Base-by-base conservation (phyloP, 1,284 basidiomycete species). In the Puccinia horiana region DNA sequence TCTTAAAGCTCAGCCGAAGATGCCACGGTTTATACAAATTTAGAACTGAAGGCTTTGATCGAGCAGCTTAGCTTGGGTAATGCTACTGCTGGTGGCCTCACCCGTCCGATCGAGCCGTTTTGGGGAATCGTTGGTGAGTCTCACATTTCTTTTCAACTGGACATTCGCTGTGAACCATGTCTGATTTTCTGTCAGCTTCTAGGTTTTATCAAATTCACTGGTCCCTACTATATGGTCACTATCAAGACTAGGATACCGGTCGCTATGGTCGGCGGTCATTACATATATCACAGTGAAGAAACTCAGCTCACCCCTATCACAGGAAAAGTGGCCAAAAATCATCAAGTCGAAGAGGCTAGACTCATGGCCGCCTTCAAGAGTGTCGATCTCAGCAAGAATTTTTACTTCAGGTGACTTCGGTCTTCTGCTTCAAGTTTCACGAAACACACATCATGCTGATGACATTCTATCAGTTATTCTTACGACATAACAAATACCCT, bases 341-440 rank as follows among this genome's bases (percentile, higher is more conserved):
- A 83, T 18, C 81, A 79, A 37, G 81, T 83, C 70, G 85, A 86
- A 42, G 85, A 86, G 58, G 82, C 81, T 67, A 88, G 90, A 44
- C 87, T 95, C 54, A 91, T 97, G 87, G 93, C 92, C 83, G 91
- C 93, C n/a, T 99, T 99, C 89, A 95, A 95, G 86, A 94, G 96
- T 87, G 96, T 99, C 3, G 97, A 99, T 85, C 91, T 99, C 89
- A 93, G 93, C 72, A 98, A 99, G 89, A 98, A 99, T 88, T 99
- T 99, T 87, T 99, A 99, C 88, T 99, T 99, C 87, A 96, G 94
- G 94, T 96, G 84, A 76, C 86, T 79, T 40, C 23, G 40, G n/a
- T 72, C 44, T 32, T n/a, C 29, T 40, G 11, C 47, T 29, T 84
- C 83, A 56, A 85, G 44, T 9, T 29, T n/a, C 8, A 16, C 42